These are phyloP conservation scores for Paramarasmius palmivorus DNA, from an alignment of 1,284 basidiomycete genomes.

Conservation along the genomic window DNA sequence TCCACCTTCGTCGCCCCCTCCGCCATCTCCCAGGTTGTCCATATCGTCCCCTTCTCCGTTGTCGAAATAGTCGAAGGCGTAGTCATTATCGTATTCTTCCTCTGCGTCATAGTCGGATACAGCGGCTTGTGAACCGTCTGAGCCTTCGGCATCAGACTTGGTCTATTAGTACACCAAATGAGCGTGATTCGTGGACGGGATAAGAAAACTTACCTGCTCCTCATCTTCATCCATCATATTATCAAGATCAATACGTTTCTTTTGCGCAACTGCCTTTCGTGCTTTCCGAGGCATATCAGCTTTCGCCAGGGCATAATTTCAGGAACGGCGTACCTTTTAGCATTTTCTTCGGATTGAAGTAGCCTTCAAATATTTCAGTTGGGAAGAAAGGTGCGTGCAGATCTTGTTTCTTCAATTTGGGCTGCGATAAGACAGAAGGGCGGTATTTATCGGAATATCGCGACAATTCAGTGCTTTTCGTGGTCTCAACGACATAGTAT, in stretches of 20 bases:
- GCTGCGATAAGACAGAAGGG: conserved; percentile 56
- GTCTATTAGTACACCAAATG: conserved; percentile 42
- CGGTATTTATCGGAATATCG: conserved; percentile 82
- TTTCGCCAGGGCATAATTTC: not conserved
- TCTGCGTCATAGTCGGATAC: conserved; percentile 81
- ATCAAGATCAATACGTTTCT: conserved; percentile 60
- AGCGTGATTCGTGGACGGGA: not conserved
- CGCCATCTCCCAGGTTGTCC: conserved; percentile 72
- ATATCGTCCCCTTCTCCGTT: conserved; percentile 79
- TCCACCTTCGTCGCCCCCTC: conserved; percentile 62
- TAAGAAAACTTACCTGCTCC: conserved; percentile 45
- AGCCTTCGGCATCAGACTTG: conserved; percentile 64
- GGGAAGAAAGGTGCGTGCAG: conserved; percentile 78
- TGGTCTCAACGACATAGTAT: conserved; percentile 73
- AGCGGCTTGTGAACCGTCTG: conserved; percentile 62
- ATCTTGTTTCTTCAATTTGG: conserved; percentile 65
- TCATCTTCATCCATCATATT: conserved; percentile 65
- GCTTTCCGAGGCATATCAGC: conserved; percentile 22
- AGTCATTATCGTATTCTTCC: conserved; percentile 84
- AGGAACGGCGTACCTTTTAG: conserved; percentile 40
- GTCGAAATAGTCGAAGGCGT: conserved; percentile 84
- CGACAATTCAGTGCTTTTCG: conserved; percentile 64
- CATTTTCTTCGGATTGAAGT: conserved; percentile 74
- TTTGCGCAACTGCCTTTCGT: conserved; percentile 33
- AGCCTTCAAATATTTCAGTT: conserved; percentile 68